phyloP scores from a whole-genome alignment of 1,284 basidiomycete species.

The Butyriboletus appendiculatus region DNA sequence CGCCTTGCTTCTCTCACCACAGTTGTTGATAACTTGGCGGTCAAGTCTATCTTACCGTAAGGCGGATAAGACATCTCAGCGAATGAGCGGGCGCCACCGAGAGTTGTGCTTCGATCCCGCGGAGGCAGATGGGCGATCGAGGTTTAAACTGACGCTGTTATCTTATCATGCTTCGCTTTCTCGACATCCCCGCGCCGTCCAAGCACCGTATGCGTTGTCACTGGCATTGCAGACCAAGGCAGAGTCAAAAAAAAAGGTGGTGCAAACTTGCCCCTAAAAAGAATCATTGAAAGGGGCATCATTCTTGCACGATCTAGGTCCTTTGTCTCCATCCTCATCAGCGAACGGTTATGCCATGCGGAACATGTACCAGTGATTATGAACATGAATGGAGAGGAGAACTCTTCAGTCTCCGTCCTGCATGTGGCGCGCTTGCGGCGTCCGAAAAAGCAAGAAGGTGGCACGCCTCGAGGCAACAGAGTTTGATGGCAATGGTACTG shows the following conservation, averaged over 20 bases:
- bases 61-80: constrained; percentile 2
- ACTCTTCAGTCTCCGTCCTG: neutral
- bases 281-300: neutral
- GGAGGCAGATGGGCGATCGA: constrained; percentile 24
- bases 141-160: constrained; percentile 18
- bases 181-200: constrained; percentile 21
- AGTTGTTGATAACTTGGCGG: neutral
- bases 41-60: constrained; percentile 5
- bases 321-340: constrained; percentile 7
- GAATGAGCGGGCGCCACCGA: constrained; percentile 6
- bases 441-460: constrained; percentile 6
- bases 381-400: neutral
- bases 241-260: constrained; percentile 3
- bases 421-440: constrained; percentile 22
- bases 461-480: constrained; percentile 29
- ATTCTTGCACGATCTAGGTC: neutral
- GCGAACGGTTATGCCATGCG: constrained; percentile 16
- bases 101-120: constrained; percentile 21
- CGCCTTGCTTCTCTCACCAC: neutral
- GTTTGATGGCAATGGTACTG: constrained; percentile 28
- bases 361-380: neutral
- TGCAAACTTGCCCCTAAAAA: neutral
- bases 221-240: neutral
- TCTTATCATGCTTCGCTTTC: constrained; percentile 24
- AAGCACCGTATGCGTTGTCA: constrained; percentile 17